These are phyloP conservation scores for Saccharomycopsis selenospora DNA, from an alignment of 805 yeast genomes.

Conservation along the genomic window DNA sequence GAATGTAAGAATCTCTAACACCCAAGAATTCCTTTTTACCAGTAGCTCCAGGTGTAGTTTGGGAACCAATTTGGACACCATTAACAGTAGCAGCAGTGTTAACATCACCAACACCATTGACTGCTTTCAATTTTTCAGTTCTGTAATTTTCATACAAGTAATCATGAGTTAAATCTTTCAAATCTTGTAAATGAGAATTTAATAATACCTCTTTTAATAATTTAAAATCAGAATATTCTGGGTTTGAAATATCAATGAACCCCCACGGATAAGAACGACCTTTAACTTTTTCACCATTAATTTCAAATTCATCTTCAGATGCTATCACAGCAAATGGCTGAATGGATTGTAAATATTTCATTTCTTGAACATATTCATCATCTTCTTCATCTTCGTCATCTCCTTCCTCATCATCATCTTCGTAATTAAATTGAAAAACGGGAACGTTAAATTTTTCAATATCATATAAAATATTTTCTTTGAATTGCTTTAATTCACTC, in stretches of 20 bases:
- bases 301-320: slow-evolving; percentile 49
- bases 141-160: slow-evolving; percentile 56
- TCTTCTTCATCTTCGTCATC: slow-evolving; percentile 71
- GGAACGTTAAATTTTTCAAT: slow-evolving; percentile 66
- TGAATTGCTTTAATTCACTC: slow-evolving; percentile 51
- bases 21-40: slow-evolving; percentile 19
- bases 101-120: slow-evolving; percentile 29
- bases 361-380: slow-evolving; percentile 61
- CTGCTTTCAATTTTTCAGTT: slow-evolving; percentile 54
- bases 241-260: slow-evolving; percentile 45
- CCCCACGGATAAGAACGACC: slow-evolving; percentile 80
- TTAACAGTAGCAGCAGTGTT: not conserved
- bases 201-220: slow-evolving; percentile 47
- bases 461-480: slow-evolving; percentile 52
- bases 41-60: not conserved
- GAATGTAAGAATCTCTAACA: slow-evolving; percentile 27
- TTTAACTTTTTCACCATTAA: slow-evolving; percentile 44
- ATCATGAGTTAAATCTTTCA: slow-evolving; percentile 60
- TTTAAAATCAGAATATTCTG: slow-evolving; percentile 46
- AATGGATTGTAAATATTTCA: slow-evolving; percentile 47
- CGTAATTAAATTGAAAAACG: slow-evolving; percentile 62
- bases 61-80: not conserved
- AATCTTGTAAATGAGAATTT: slow-evolving; percentile 56
- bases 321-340: slow-evolving; percentile 74
- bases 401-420: slow-evolving; percentile 66